Base-by-base conservation (phyloP, 1,284 basidiomycete species). In the Trametes hirsuta region DNA sequence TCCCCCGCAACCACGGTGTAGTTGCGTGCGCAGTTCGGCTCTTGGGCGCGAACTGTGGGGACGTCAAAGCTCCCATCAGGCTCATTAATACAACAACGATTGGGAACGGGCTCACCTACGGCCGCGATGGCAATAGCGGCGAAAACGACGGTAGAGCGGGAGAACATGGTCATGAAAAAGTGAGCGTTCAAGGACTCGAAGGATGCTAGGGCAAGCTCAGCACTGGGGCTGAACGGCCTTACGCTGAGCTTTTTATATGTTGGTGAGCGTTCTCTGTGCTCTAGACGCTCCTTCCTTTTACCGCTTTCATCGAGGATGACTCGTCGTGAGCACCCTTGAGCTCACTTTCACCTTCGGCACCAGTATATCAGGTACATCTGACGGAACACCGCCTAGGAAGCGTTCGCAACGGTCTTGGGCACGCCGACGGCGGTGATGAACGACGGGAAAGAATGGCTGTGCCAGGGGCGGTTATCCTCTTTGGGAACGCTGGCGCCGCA, bases 1-100 rank as follows among this genome's bases (percentile, higher is more conserved):
- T 91, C 88, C 42, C 83, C 84, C 0, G 64, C 59, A 58, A 79
- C 65, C 34, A 90, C 79, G 49, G 78, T 84, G 76, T 90, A 89
- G 21, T 67, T 70, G 62, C 88, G 85, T 9, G 76, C 73, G 71
- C 89, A 91, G 66, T 68, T 55, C 12, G 64, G 79, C 70, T 90
- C 55, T 42, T 61, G 58, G 14, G 62, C 62, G 47, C 35, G n/a
- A 8, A 46, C 62, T 55, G 18, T 18, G 41, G 5, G 11, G 12
- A 24, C 6, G 35, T 14, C 10, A 36, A 24, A 2, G 4, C 4
- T 9, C 10, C 3, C 8, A 36, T 48, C 34, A 21, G 30, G 30
- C 18, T 10, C 12, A 2, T 12, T 0, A n/a, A 2, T 0, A 36
- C n/a, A 21, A 15, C 9, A 2, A 47, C 4, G 11, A 40, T 8